A percentile compares a stretch with the other conserved stretches of the same genome.
Conservation (phyloP, 2,329 filamentous ascomycete genomes). For the Hymenoscyphus occultus region DNA sequence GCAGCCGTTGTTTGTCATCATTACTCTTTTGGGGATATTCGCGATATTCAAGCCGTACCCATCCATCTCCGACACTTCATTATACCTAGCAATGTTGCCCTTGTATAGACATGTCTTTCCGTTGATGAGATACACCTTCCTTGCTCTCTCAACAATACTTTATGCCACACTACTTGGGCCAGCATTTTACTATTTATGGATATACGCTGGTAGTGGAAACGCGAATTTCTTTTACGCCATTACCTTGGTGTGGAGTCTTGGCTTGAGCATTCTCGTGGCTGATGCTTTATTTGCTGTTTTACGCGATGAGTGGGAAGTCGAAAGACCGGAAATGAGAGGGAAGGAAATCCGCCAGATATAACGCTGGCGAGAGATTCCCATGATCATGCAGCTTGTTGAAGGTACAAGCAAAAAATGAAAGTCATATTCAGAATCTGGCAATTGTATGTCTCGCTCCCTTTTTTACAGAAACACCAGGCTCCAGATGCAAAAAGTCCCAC, state of each 20-base stretch:
- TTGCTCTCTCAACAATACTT: conserved; percentile 76
- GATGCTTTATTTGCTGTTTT: conserved; percentile 86
- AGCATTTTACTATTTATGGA: conserved; percentile 96
- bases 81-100: conserved; percentile 80
- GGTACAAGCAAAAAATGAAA: not conserved
- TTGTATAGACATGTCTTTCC: conserved; percentile 91
- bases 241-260: conserved; percentile 95
- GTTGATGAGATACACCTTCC: conserved; percentile 89
- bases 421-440: not conserved
- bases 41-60: conserved; percentile 97
- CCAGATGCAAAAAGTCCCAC: not conserved
- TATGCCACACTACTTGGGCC: conserved; percentile 89
- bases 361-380: conserved; percentile 3
- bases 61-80: conserved; percentile 81
- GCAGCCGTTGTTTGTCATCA: conserved; percentile 83
- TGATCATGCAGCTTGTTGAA: not conserved
- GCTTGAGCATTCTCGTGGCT: conserved; percentile 79
- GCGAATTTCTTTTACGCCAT: conserved; percentile 99
- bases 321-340: conserved; percentile 84
- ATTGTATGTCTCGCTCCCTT: not conserved
- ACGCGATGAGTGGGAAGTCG: conserved; percentile 89
- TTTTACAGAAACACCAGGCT: not conserved
- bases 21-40: conserved; percentile 83
- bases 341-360: conserved; percentile 62
- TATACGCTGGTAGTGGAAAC: conserved; percentile 95